phyloP scores from a whole-genome alignment of 2,329 filamentous ascomycete genomes.

The Scolecobasidium constrictum region DNA sequence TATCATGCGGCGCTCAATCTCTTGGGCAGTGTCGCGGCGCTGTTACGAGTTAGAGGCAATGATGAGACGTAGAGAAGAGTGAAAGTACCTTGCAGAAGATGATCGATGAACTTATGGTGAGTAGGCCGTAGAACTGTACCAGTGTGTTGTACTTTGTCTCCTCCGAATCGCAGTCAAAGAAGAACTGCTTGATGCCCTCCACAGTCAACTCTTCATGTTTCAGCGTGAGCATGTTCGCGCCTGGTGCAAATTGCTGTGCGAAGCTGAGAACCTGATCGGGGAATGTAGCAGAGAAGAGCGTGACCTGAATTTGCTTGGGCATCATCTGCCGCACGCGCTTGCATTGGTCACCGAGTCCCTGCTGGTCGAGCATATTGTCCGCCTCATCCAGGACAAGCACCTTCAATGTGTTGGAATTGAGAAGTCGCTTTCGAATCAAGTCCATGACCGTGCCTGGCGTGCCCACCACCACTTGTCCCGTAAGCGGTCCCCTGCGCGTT shows the following conservation, averaged over 20 bases:
- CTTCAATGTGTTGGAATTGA: slow-evolving; percentile 62
- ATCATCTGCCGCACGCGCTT: slow-evolving; percentile 73
- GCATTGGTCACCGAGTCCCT: slow-evolving; percentile 92
- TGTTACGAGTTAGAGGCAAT: slow-evolving; percentile 23
- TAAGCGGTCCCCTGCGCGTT: slow-evolving; percentile 57
- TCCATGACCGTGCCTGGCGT: slow-evolving; percentile 92
- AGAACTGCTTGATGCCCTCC: slow-evolving; percentile 95
- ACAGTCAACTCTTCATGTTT: slow-evolving; percentile 88
- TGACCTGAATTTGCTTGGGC: slow-evolving; percentile 66
- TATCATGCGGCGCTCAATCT: slow-evolving; percentile 79
- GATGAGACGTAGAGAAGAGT: neutral
- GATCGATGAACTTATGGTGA: slow-evolving; percentile 94
- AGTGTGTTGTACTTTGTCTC: slow-evolving; percentile 79
- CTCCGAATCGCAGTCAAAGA: slow-evolving; percentile 80
- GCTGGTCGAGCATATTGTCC: slow-evolving; percentile 96
- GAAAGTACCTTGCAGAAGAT: slow-evolving; percentile 80
- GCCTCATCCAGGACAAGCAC: slow-evolving; percentile 91
- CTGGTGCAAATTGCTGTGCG: slow-evolving; percentile 72
- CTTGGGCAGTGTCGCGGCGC: slow-evolving; percentile 74
- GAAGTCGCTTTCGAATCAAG: slow-evolving; percentile 63
- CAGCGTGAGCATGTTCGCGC: slow-evolving; percentile 77
- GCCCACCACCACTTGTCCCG: slow-evolving; percentile 75
- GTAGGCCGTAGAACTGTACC: slow-evolving; percentile 86
- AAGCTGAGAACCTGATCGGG: slow-evolving; percentile 78
- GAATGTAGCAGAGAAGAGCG: slow-evolving; percentile 93